phyloP scores from a whole-genome alignment of 164 flowering plant genomes.

The Magnolia sinica region DNA sequence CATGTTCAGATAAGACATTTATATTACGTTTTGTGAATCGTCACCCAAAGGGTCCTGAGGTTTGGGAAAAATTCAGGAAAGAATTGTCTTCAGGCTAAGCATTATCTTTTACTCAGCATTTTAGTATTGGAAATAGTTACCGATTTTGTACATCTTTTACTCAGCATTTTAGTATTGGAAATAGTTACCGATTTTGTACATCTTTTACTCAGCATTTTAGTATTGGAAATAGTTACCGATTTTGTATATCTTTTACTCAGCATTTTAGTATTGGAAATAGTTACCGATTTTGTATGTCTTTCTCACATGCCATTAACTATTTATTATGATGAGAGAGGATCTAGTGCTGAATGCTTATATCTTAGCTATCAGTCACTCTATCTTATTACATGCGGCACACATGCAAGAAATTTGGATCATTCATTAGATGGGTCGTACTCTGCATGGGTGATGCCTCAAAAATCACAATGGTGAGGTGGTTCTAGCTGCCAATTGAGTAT shows the following conservation, averaged over 20 bases:
- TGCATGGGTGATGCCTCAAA: no score
- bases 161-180: not conserved
- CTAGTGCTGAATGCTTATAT: no score
- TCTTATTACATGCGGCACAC: not conserved
- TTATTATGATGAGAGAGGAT: no score
- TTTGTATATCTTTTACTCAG: not conserved
- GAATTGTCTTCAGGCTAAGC: conserved; percentile 21
- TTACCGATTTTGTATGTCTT: no score
- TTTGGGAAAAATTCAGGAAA: conserved; percentile 52
- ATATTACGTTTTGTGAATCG: conserved; percentile 36
- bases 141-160: not conserved
- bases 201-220: not conserved
- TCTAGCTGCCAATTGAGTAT: not conserved
- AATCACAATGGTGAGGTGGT: not conserved
- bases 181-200: no score
- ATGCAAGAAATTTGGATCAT: no score
- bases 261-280: not conserved
- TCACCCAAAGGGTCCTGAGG: conserved; percentile 61
- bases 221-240: not conserved
- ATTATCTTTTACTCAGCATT: not conserved
- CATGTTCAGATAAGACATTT: conserved; percentile 42
- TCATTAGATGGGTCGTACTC: no score
- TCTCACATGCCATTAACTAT: not conserved
- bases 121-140: not conserved
- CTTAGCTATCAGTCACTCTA: not conserved